Percentiles rank a stretch among this genome's conserved stretches.
These are phyloP conservation scores for Platanthera guangdongensis DNA, from an alignment of 106 monocot genomes.

Conservation along the genomic window DNA sequence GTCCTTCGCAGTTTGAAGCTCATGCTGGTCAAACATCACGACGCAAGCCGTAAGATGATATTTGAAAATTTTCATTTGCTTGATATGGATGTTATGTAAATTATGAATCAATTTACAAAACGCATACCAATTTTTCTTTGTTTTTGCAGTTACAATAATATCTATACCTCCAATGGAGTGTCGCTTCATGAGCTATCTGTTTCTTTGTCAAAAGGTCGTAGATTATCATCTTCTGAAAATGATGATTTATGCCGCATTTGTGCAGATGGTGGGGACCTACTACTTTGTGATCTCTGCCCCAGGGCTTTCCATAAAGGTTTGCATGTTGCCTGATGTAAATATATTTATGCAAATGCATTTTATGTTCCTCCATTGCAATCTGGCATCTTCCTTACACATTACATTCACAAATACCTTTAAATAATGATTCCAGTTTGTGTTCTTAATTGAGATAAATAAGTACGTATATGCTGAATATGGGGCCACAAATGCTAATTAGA, in stretches of 20 bases:
- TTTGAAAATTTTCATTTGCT: neutral
- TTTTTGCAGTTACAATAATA: constrained; percentile 71
- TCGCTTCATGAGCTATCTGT: constrained; percentile 93
- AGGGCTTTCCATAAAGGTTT: constrained; percentile 93
- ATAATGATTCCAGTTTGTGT: neutral
- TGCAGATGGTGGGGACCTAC: constrained; percentile 83
- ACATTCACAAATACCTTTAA: neutral
- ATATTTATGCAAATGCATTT: neutral
- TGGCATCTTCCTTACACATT: neutral
- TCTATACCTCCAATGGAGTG: constrained; percentile 96
- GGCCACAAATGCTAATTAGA: neutral
- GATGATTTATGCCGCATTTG: constrained; percentile 93
- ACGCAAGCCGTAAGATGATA: constrained; percentile 75
- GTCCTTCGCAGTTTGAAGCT: constrained; percentile 98
- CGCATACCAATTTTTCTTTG: neutral
- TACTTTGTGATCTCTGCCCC: constrained; percentile 93
- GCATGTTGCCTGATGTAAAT: neutral
- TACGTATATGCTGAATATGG: neutral
- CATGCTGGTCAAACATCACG: constrained; percentile 88
- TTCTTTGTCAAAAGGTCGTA: constrained; percentile 67
- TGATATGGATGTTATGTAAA: neutral
- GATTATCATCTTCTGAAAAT: constrained; percentile 49
- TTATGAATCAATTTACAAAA: constrained; percentile 3
- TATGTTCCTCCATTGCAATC: neutral
- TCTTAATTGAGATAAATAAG: neutral